These are phyloP conservation scores for Pichia sp. DNA, from an alignment of 1,139 yeast species.

Conservation along the genomic window DNA sequence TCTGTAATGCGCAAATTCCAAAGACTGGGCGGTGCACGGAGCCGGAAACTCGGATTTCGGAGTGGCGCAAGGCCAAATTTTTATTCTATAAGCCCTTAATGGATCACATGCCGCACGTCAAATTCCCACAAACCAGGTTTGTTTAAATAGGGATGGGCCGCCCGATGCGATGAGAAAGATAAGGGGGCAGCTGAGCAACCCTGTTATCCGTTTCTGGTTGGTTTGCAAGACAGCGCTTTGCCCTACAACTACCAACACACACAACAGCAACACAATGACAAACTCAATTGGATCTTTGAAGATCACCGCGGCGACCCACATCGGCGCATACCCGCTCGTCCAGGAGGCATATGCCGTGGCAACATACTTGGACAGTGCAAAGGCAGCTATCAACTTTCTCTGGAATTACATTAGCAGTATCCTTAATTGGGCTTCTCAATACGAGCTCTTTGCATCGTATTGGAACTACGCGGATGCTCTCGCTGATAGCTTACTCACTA, in stretches of 20 bases:
- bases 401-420: background rate
- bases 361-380: background rate
- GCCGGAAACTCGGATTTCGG: no score
- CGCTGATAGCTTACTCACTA: slow-evolving; percentile 11
- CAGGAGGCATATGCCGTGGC: slow-evolving; percentile 11
- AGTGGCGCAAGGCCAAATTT: no score
- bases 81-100: no score
- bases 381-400: background rate
- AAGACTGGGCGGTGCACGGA: no score
- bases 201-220: no score
- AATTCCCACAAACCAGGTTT: no score
- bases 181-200: background rate
- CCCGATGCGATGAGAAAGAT: no score
- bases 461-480: slow-evolving; percentile 17
- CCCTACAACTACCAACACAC: background rate
- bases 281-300: background rate
- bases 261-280: background rate
- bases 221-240: background rate
- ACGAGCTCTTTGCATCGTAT: slow-evolving; percentile 13
- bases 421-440: slow-evolving; percentile 10
- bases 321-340: slow-evolving; percentile 17
- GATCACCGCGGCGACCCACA: slow-evolving; percentile 13
- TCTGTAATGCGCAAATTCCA: no score
- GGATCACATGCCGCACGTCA: no score
- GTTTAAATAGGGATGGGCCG: no score